phyloP scores from a whole-genome alignment of 805 yeast genomes.

The Yamadazyma akitaensis region DNA sequence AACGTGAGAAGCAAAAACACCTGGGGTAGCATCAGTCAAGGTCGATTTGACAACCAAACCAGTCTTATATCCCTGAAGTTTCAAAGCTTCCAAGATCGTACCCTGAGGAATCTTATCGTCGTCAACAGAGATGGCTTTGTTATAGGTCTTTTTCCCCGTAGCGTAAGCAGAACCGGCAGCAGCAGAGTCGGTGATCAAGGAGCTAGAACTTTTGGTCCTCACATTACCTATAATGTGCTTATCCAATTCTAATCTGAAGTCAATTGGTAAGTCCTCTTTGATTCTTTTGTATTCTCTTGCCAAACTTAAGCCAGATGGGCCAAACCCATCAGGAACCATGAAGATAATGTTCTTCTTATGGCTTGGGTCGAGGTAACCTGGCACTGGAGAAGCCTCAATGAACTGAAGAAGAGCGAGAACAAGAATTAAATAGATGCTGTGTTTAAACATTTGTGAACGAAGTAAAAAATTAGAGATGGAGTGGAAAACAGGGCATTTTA shows the following conservation, averaged over 20 bases:
- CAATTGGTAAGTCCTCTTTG: conserved; percentile 49
- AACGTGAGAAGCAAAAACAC: conserved; percentile 80
- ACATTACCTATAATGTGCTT: conserved; percentile 75
- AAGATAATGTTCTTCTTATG: conserved; percentile 73
- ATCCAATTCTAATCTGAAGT: conserved; percentile 62
- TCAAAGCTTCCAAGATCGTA: conserved; percentile 83
- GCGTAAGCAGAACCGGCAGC: conserved; percentile 97
- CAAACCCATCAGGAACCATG: conserved; percentile 95
- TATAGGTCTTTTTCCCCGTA: conserved; percentile 74
- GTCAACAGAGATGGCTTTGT: conserved; percentile 79
- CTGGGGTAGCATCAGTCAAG: conserved; percentile 94
- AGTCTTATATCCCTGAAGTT: conserved; percentile 73
- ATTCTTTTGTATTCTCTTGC: conserved; percentile 73
- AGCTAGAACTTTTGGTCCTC: conserved; percentile 73
- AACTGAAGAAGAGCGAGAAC: conserved; percentile 3
- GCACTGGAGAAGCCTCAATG: conserved; percentile 7
- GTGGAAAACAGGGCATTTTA: not conserved
- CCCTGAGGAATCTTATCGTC: conserved; percentile 75
- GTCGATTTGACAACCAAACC: conserved; percentile 92
- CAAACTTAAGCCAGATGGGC: conserved; percentile 80
- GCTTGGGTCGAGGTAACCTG: conserved; percentile 1
- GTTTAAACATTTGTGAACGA: conserved; percentile 1
- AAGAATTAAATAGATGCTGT: conserved; percentile 1
- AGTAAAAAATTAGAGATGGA: not conserved
- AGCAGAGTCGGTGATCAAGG: conserved; percentile 89